These are phyloP conservation scores for Prunus mongolica DNA, from an alignment of 306 rosid genomes.

Conservation along the genomic window DNA sequence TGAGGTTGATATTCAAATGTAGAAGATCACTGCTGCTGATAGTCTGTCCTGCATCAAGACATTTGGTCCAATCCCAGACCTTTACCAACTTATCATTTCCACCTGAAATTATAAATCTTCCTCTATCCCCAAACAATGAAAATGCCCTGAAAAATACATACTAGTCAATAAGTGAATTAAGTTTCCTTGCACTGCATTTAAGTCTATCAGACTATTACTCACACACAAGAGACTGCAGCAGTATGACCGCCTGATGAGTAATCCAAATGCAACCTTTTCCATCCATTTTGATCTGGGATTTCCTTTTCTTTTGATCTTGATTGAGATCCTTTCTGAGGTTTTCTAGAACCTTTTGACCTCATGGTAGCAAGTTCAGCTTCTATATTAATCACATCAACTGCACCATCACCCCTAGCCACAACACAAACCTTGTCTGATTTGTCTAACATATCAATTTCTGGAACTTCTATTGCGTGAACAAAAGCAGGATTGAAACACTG, in stretches of 20 bases:
- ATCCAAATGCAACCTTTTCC: constrained; percentile 67
- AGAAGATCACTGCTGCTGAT: constrained; percentile 17
- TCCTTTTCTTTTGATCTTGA: constrained; percentile 45
- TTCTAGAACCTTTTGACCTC: constrained; percentile 50
- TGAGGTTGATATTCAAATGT: constrained; percentile 45
- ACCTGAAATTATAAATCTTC: constrained; percentile 79
- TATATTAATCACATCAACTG: constrained; percentile 55
- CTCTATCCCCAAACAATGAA: constrained; percentile 77
- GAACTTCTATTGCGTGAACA: constrained; percentile 75
- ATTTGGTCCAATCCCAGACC: constrained; percentile 74
- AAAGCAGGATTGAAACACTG: constrained; percentile 88
- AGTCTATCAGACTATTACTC: constrained; percentile 34
- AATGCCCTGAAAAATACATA: constrained; percentile 57
- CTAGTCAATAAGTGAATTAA: constrained; percentile 26
- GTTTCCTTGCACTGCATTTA: constrained; percentile 13
- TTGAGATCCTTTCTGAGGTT: constrained; percentile 52
- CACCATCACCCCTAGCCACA: constrained; percentile 88
- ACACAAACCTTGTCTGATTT: constrained; percentile 63
- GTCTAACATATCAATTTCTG: constrained; percentile 78
- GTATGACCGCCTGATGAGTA: constrained; percentile 74
- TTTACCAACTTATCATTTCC: constrained; percentile 82
- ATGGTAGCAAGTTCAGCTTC: constrained; percentile 53
- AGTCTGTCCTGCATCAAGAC: constrained; percentile 31
- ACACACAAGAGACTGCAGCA: constrained; percentile 81
- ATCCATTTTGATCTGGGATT: constrained; percentile 39